Conservation (phyloP, 345 rosid species). For the Acer saccharum region DNA sequence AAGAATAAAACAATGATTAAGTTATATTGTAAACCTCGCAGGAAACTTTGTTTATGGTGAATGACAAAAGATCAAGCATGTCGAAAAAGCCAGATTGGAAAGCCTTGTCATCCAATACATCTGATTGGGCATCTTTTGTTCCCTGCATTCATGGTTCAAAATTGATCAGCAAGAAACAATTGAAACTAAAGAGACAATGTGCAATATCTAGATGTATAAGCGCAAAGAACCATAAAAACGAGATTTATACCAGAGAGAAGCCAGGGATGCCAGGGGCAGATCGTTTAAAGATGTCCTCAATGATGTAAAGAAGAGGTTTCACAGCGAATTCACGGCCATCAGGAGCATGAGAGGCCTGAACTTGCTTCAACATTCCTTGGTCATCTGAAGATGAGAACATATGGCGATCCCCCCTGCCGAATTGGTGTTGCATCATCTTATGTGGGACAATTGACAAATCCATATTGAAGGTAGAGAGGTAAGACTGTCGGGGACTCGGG, state of each 20-base stretch:
- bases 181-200: background rate
- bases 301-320: slow-evolving; percentile 42
- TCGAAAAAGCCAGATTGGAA: slow-evolving; percentile 35
- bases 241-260: background rate
- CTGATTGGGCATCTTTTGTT: slow-evolving; percentile 20
- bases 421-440: background rate
- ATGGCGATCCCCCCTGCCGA: slow-evolving; percentile 18
- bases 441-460: slow-evolving; percentile 4
- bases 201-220: background rate
- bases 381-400: slow-evolving; percentile 56
- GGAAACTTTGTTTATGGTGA: slow-evolving; percentile 48
- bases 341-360: slow-evolving; percentile 60
- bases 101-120: slow-evolving; percentile 40
- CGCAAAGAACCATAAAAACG: background rate
- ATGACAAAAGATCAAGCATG: slow-evolving; percentile 42
- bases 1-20: background rate
- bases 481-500: background rate
- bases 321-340: slow-evolving; percentile 49
- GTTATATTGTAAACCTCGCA: slow-evolving; percentile 50
- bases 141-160: slow-evolving; percentile 27
- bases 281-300: slow-evolving; percentile 52
- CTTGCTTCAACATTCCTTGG: slow-evolving; percentile 53
- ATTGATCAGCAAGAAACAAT: background rate
- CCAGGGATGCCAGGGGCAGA: slow-evolving; percentile 27
- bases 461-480: slow-evolving; percentile 10